Percentiles rank a stretch among this genome's conserved stretches.
phyloP scores from a whole-genome alignment of 768 basidiomycete genomes.

The Solioccasus polychromus region DNA sequence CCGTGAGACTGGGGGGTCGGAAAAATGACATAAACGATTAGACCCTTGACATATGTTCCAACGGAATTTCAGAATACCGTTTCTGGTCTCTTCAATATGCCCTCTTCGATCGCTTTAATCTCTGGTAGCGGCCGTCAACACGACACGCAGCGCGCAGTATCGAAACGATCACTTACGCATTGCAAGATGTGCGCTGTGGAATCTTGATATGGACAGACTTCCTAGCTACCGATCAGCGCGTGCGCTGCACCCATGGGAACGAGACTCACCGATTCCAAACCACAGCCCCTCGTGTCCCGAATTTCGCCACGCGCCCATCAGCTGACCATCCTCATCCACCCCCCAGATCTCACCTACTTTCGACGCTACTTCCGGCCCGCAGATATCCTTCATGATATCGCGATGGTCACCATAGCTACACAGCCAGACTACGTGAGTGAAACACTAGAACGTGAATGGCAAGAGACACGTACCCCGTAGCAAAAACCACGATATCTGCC shows the following conservation, averaged over 20 bases:
- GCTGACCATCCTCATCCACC: conserved; percentile 55
- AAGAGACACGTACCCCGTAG: conserved; percentile 4
- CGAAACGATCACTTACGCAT: conserved; percentile 1
- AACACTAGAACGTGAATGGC: background rate
- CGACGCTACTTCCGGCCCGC: conserved; percentile 42
- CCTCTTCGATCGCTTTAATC: conserved; percentile 6
- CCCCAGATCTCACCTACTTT: conserved; percentile 54
- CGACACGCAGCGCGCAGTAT: background rate
- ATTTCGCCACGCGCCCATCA: conserved; percentile 33
- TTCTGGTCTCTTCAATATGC: conserved; percentile 1
- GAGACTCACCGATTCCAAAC: conserved; percentile 7
- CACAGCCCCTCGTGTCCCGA: conserved; percentile 30
- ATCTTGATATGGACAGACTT: conserved; percentile 7
- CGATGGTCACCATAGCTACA: conserved; percentile 42
- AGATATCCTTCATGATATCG: conserved; percentile 37
- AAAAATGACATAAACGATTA: too few relatives aligned
- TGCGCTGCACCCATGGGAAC: background rate
- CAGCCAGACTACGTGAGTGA: background rate
- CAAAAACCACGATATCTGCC: conserved; percentile 23
- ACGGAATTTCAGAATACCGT: background rate
- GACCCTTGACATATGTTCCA: too few relatives aligned
- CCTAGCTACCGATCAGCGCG: background rate
- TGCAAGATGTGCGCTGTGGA: conserved; percentile 4
- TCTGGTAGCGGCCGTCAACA: background rate
- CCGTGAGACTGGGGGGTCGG: background rate